A percentile compares a stretch with the other conserved stretches of the same genome.
These are phyloP conservation scores for Clavaria fumosa DNA, from an alignment of 768 basidiomycete genomes.

Conservation along the genomic window DNA sequence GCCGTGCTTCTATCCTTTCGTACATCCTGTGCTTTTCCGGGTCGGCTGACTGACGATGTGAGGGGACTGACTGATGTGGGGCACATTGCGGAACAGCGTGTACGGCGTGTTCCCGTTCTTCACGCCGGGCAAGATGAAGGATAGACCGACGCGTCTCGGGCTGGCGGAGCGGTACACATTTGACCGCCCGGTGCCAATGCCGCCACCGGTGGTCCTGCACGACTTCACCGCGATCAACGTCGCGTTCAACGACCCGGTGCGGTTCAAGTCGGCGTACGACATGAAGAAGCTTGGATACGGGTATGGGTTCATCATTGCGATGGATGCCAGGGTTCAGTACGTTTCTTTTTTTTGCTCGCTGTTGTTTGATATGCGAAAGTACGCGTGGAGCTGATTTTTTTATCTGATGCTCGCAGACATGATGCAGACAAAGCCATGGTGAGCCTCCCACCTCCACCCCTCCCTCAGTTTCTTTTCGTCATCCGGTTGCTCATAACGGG, in stretches of 20 bases:
- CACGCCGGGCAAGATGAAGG: slow-evolving; percentile 31
- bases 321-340: too few relatives aligned
- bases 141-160: slow-evolving; percentile 16
- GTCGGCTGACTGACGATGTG: too few relatives aligned
- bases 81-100: slow-evolving; percentile 29
- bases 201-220: slow-evolving; percentile 18
- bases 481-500: too few relatives aligned
- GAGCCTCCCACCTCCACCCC: too few relatives aligned
- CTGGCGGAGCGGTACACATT: slow-evolving; percentile 17
- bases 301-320: too few relatives aligned
- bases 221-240: slow-evolving; percentile 19
- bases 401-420: too few relatives aligned
- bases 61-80: not conserved
- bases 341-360: too few relatives aligned
- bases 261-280: slow-evolving; percentile 20
- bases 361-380: too few relatives aligned
- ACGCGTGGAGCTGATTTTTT: too few relatives aligned
- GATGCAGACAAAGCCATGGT: too few relatives aligned
- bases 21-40: not conserved
- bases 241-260: slow-evolving; percentile 18
- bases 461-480: too few relatives aligned
- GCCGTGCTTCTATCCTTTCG: slow-evolving; percentile 26
- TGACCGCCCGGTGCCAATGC: slow-evolving; percentile 14
- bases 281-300: too few relatives aligned
- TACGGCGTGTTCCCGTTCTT: slow-evolving; percentile 58